These are phyloP conservation scores for Aspergillus sclerotioniger DNA, from an alignment of 495 filamentous ascomycete genomes.

Conservation along the genomic window DNA sequence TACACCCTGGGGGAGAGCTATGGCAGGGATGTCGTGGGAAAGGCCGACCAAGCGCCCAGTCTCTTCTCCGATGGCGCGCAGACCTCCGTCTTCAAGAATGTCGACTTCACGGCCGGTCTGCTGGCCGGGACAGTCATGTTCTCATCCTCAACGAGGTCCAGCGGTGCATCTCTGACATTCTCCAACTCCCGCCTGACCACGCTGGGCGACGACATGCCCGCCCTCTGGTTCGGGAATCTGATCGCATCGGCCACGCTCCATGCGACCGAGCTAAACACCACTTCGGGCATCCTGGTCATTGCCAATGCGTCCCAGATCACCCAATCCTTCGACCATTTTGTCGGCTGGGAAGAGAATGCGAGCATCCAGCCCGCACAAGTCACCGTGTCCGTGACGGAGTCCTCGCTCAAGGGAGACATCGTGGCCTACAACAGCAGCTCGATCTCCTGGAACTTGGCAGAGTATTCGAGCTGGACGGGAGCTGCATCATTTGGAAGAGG, in stretches of 20 bases:
- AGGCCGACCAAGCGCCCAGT: not conserved
- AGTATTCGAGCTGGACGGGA: not conserved
- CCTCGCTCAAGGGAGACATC: not conserved
- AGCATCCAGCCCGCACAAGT: not conserved
- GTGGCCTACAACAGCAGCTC: not conserved
- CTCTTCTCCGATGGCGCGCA: not conserved
- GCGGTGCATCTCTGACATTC: not conserved
- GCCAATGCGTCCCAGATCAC: not conserved
- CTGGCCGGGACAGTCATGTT: not conserved
- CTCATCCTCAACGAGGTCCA: not conserved
- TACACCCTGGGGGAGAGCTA: constrained; percentile 3
- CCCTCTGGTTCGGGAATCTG: not conserved
- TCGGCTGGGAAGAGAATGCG: not conserved
- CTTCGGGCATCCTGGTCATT: not conserved
- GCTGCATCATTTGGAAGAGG: constrained; percentile 4
- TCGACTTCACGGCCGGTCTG: not conserved
- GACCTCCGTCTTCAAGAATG: not conserved
- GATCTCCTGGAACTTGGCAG: not conserved
- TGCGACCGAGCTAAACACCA: not conserved
- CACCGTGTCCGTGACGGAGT: not conserved
- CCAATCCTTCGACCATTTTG: not conserved
- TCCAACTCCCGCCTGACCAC: not conserved
- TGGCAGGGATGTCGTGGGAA: not conserved
- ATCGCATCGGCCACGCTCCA: not conserved
- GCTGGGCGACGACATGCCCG: not conserved